phyloP scores from a whole-genome alignment of 768 basidiomycete species.

The Rubroboletus satanas region DNA sequence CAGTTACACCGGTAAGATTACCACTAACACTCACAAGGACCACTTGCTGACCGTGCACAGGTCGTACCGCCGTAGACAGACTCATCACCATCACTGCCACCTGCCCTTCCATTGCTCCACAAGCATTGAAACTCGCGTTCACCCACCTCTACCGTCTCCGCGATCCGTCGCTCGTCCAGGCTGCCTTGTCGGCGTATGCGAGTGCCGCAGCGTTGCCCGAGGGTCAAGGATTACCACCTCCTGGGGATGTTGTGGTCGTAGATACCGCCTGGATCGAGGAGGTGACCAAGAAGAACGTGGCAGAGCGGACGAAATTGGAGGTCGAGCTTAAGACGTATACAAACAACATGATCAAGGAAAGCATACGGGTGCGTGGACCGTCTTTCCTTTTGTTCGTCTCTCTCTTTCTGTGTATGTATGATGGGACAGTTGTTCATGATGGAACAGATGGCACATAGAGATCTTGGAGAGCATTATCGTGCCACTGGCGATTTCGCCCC shows the following conservation, averaged over 20 bases:
- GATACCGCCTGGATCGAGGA: slow-evolving; percentile 77
- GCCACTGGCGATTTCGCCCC: slow-evolving; percentile 64
- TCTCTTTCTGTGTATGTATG: not conserved
- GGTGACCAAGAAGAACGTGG: slow-evolving; percentile 56
- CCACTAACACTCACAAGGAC: not conserved
- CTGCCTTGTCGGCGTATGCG: slow-evolving; percentile 53
- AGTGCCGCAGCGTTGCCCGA: slow-evolving; percentile 31
- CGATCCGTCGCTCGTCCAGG: slow-evolving; percentile 60
- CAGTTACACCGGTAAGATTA: slow-evolving; percentile 61
- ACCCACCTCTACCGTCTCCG: slow-evolving; percentile 62
- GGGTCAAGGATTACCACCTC: slow-evolving; percentile 42
- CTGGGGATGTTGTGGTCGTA: slow-evolving; percentile 45
- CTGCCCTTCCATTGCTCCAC: slow-evolving; percentile 67
- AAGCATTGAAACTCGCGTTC: slow-evolving; percentile 67
- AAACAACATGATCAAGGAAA: slow-evolving; percentile 98
- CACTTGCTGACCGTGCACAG: slow-evolving; percentile 33
- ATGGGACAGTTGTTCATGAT: not conserved
- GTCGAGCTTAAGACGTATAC: slow-evolving; percentile 92
- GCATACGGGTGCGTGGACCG: slow-evolving; percentile 68
- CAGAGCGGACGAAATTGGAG: slow-evolving; percentile 82
- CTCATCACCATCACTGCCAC: slow-evolving; percentile 61
- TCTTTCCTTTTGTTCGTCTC: too few relatives aligned
- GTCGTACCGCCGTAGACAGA: slow-evolving; percentile 73
- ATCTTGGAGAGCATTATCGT: slow-evolving; percentile 78
- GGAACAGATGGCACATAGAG: slow-evolving; percentile 82